Base-by-base conservation (phyloP, 768 basidiomycete genomes). In the Xerocomellus intermedius region DNA sequence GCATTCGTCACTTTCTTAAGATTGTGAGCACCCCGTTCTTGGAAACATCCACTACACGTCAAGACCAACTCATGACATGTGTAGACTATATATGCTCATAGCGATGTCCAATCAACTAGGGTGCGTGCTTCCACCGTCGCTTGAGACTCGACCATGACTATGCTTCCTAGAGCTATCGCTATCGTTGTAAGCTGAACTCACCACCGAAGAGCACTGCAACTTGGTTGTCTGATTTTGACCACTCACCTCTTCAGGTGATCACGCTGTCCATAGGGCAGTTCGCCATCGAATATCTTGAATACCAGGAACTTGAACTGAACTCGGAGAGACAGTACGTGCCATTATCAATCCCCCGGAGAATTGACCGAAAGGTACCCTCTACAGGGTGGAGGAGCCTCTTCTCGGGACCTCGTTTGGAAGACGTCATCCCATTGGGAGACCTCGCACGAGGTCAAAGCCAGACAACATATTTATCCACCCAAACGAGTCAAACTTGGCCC, bases 71-170 rank as follows among this genome's bases (percentile, higher is more conserved):
- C 48, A 42, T 24, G 19, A 17, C 14, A n/a, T n/a, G 41, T 30
- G 10, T 49, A 89, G 87, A 52, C 70, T 80, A 56, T 89, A 89
- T 63, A 89, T 90, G 86, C 77, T 90, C 16, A 74, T 85, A 48
- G 79, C 83, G 24, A 89, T 89, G 86, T 82, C 86, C 21, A 82
- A 85, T 58, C 81, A 87, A 51, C 52, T 82, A n/a, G 80, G 84
- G 87, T 88, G 64, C 69, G 86, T 76, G 19, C 37, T 42, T 39
- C 36, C 36, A 9, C 21, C 17, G 4, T 47, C 24, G 5, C 41
- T 21, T 26, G 28, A 48, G 54, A n/a, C 5, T 36, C 7, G 45
- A 49, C 22, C 50, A 4, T 65, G 58, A 68, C 42, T 8, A 16
- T 2, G 26, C 12, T 36, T 42, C 36, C n/a, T 28, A 69, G 68